Evolutionary conservation across 306 rosid genomes (phyloP).

Genomic region (Abrus precatorius): DNA sequence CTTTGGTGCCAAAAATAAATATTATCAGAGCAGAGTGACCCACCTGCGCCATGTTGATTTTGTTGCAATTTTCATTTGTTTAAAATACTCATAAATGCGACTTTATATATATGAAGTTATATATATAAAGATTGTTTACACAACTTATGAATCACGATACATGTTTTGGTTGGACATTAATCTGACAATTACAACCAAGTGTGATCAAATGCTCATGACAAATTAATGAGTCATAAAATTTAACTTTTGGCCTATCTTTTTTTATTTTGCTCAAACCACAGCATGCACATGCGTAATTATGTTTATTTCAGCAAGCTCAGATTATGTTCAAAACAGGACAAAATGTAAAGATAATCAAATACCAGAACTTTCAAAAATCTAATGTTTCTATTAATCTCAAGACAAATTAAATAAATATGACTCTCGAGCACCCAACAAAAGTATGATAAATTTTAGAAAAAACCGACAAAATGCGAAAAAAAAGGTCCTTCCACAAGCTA

Average conservation of each 20-base stretch:
- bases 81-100: neutral
- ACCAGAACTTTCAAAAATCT: constrained; percentile 20
- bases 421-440: neutral
- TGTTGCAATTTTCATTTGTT: neutral
- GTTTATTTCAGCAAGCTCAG: neutral
- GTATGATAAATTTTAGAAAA: neutral
- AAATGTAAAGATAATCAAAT: neutral
- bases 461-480: neutral
- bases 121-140: too few relatives aligned
- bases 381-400: constrained; percentile 2
- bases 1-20: neutral
- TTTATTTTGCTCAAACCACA: constrained; percentile 7
- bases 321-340: constrained; percentile 15
- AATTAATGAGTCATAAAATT: neutral
- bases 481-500: neutral
- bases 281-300: neutral
- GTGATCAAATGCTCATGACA: neutral
- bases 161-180: neutral
- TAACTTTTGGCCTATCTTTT: neutral
- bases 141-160: constrained; percentile 4
- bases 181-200: constrained; percentile 13
- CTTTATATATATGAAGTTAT: too few relatives aligned
- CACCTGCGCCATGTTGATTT: neutral
- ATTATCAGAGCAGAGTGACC: neutral
- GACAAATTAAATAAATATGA: constrained; percentile 4